Conservation (phyloP, 2,329 filamentous ascomycete species). For the Penicillium sp. region DNA sequence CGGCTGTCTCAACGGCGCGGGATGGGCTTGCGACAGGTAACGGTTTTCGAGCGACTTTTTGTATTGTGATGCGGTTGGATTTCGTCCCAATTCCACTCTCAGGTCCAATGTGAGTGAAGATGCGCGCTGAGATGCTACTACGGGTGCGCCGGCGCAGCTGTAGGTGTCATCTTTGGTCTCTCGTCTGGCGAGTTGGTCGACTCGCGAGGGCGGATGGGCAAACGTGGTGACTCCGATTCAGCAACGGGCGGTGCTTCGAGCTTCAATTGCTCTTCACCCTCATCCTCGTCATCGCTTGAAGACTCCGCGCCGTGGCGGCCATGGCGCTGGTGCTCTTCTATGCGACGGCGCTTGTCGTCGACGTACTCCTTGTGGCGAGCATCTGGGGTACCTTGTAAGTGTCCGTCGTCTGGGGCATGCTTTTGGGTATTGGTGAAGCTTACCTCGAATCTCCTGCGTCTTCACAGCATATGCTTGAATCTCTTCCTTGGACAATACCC, state of each 20-base stretch:
- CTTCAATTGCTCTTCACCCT: slow-evolving; percentile 28
- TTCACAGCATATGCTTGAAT: slow-evolving; percentile 82
- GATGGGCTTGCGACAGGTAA: background rate
- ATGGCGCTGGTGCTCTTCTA: slow-evolving; percentile 44
- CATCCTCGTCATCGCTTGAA: slow-evolving; percentile 40
- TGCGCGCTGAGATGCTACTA: slow-evolving; percentile 3
- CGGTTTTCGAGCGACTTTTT: background rate
- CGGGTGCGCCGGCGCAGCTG: slow-evolving; percentile 6
- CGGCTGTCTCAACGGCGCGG: background rate
- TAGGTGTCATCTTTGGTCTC: slow-evolving; percentile 3
- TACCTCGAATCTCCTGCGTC: slow-evolving; percentile 78
- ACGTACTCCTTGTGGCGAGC: slow-evolving; percentile 38
- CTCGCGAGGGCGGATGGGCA: slow-evolving; percentile 19
- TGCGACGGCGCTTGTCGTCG: slow-evolving; percentile 38
- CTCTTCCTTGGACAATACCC: slow-evolving; percentile 83
- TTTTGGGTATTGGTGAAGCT: slow-evolving; percentile 24
- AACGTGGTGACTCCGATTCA: slow-evolving; percentile 6
- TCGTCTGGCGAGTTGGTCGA: slow-evolving; percentile 13
- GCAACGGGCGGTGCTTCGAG: slow-evolving; percentile 32
- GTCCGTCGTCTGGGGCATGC: background rate
- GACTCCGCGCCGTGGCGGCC: slow-evolving; percentile 29
- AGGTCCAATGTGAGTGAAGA: background rate
- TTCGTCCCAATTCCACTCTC: background rate
- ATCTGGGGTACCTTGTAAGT: slow-evolving; percentile 28
- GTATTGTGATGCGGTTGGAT: background rate